Conservation (phyloP, 129 eudicot species). For the Deinandra increscens region DNA sequence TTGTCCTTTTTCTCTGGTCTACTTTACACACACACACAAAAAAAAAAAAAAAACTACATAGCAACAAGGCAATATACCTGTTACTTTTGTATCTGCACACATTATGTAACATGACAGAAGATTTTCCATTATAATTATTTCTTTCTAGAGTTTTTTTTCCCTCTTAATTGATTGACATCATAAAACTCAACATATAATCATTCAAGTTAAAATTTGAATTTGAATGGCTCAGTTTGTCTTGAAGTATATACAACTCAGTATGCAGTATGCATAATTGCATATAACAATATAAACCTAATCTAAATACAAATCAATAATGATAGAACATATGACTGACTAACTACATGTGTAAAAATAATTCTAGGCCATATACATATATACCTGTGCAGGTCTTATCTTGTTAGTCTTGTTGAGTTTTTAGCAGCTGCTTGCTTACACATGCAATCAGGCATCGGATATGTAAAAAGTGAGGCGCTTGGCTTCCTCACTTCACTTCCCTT, state of each 20-base stretch:
- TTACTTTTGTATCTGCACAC: no score
- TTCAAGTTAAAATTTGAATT: neutral
- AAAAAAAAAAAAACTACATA: no score
- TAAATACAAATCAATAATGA: conserved; percentile 29
- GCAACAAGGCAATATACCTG: no score
- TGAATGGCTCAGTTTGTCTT: neutral
- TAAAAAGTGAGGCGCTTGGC: conserved; percentile 76
- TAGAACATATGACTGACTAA: conserved; percentile 17
- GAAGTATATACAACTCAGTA: conserved; percentile 20
- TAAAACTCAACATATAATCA: neutral
- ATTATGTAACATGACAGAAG: no score
- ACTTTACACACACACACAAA: no score
- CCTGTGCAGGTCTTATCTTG: conserved; percentile 24
- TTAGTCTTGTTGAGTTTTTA: conserved; percentile 42
- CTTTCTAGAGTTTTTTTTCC: no score
- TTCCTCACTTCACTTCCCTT: conserved; percentile 81
- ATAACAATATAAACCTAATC: conserved; percentile 12
- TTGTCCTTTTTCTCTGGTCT: no score
- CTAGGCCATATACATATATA: conserved; percentile 17
- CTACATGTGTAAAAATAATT: conserved; percentile 25
- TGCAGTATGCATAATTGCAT: no score
- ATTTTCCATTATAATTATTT: no score
- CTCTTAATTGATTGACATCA: no score
- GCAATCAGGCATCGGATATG: conserved; percentile 96
- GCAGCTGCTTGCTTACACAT: conserved; percentile 70